Evolutionary conservation across 495 filamentous ascomycete species (phyloP).

Genomic region (Xylaria grammica): DNA sequence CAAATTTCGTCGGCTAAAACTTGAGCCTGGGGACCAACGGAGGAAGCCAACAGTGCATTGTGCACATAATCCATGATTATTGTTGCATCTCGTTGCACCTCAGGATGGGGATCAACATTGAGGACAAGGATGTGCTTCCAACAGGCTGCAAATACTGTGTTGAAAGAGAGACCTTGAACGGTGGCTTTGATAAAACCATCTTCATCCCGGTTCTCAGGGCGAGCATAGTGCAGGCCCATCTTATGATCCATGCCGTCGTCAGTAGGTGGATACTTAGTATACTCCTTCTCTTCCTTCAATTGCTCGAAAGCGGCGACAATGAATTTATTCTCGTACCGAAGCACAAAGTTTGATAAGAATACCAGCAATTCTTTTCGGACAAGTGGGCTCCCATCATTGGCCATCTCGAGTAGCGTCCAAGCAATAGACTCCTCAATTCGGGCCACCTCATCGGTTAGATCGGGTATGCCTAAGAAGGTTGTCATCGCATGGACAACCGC

Average conservation of each 20-base stretch:
- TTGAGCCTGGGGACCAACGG: conserved; percentile 71
- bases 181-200: conserved; percentile 56
- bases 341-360: conserved; percentile 90
- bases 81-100: conserved; percentile 82
- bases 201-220: conserved; percentile 52
- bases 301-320: conserved; percentile 91
- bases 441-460: conserved; percentile 88
- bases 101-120: conserved; percentile 92
- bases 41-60: conserved; percentile 73
- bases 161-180: conserved; percentile 69
- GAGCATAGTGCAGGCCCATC: conserved; percentile 60
- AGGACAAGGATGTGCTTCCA: conserved; percentile 93
- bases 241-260: conserved; percentile 61
- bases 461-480: conserved; percentile 90
- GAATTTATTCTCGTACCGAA: conserved; percentile 91
- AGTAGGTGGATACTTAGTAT: conserved; percentile 53
- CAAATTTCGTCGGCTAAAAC: conserved; percentile 78
- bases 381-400: conserved; percentile 87
- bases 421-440: conserved; percentile 88
- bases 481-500: conserved; percentile 93
- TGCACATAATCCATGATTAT: conserved; percentile 86
- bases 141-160: conserved; percentile 87
- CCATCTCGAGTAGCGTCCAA: conserved; percentile 81
- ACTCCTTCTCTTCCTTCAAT: conserved; percentile 80
- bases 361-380: conserved; percentile 91